Conservation (phyloP, 73 alveolate genomes). For the Uronychia binucleata region DNA sequence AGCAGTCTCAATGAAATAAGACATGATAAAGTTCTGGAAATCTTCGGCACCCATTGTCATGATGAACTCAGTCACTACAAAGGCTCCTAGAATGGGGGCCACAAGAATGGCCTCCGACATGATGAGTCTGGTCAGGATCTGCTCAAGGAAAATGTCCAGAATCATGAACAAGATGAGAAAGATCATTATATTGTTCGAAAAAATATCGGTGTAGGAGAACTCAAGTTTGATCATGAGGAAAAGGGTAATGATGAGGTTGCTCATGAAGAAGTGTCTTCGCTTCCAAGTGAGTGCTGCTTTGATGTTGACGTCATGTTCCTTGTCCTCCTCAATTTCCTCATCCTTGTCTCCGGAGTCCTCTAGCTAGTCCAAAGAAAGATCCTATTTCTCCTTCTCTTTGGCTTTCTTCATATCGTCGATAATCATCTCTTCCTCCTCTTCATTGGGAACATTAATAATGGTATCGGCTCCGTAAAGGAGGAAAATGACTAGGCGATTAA, state of each 20-base stretch:
- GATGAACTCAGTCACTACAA: constrained; percentile 53
- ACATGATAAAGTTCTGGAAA: constrained; percentile 56
- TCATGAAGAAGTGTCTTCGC: constrained; percentile 55
- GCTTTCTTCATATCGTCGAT: constrained; percentile 10
- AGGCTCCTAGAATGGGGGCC: constrained; percentile 63
- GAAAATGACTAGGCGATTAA: constrained; percentile 15
- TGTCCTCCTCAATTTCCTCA: constrained; percentile 36
- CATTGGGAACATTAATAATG: constrained; percentile 27
- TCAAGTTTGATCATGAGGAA: constrained; percentile 55
- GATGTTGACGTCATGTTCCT: constrained; percentile 41
- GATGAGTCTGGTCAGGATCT: constrained; percentile 57
- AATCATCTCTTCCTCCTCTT: constrained; percentile 54
- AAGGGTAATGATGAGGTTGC: constrained; percentile 39
- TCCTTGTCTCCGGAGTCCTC: constrained; percentile 51
- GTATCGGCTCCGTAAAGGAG: constrained; percentile 34
- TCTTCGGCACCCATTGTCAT: constrained; percentile 76
- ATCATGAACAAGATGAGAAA: constrained; percentile 36
- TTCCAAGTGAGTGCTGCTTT: constrained; percentile 55
- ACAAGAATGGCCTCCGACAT: constrained; percentile 68
- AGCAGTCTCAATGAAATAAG: constrained; percentile 58
- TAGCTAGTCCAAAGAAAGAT: constrained; percentile 24
- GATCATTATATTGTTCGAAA: constrained; percentile 43
- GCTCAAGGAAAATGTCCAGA: constrained; percentile 41
- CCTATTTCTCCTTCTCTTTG: constrained; percentile 18
- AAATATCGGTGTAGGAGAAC: constrained; percentile 59